Evolutionary conservation across 441 rosid species (phyloP), one percentile per base, ranked within the genome.

Genomic region (Omphalea diandra): DNA sequence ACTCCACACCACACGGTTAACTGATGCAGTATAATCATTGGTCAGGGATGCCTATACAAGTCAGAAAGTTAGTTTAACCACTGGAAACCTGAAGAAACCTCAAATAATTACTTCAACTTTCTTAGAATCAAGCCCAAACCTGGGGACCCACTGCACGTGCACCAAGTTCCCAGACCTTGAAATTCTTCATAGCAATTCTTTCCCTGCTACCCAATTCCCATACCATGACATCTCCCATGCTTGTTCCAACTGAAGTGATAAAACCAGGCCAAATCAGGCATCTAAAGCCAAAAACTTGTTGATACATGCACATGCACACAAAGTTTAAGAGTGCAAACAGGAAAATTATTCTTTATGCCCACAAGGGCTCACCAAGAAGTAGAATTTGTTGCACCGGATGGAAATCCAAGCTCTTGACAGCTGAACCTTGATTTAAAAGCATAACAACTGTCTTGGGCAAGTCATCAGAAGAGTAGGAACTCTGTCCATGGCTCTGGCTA

Each of bases 1-100:
- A 77, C 97, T 90, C 98, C 98, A 93, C 52, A 81, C 81, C 50
- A 90, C 96, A 70, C 96, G 91, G 76, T 90, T 90, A 63, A 89
- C 91, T 0, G 91, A 83, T 43, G 81, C 86, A 46, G 87, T 58
- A 62, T 68, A 74, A 77, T 87, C 98, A 75, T 63, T 86, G 49
- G 83, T 71, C 57, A 89, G 63, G 52, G 94, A 85, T 64, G 88
- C 85, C 96, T 90, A 49, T 36, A 71, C 72, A 69, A 67, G 56
- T 54, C 65, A 65, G 59, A 68, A 57, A 14, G 36, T 44, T 69
- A 81, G 44, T 57, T 53, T 74, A 65, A 52, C 20, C 76, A 40
- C 41, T 38, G 60, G 17, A 31, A 38, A 71, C 22, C 57, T 43
- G 20, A 60, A 68, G 63, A 53, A 62, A 73, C n/a, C 72, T 67